Conservation (phyloP, 768 basidiomycete species). For the Rhizopogon vinicolor region DNA sequence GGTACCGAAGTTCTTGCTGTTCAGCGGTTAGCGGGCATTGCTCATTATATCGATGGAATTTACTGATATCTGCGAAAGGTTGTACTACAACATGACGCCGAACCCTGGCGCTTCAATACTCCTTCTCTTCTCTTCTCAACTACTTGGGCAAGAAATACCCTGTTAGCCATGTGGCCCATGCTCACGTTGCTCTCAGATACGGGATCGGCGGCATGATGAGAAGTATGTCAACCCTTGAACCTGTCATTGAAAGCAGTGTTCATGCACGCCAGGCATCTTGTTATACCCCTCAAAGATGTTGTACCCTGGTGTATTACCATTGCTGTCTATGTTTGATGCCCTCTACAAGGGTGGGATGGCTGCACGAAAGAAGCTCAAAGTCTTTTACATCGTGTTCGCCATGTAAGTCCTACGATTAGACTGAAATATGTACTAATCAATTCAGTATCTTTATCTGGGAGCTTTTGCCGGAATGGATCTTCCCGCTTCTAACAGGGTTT, state of each 20-base stretch:
- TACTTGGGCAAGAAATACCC: constrained; percentile 24
- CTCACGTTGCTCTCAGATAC: constrained; percentile 20
- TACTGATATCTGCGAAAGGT: background rate
- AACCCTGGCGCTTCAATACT: constrained; percentile 43
- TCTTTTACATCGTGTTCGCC: constrained; percentile 45
- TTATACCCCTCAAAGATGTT: constrained; percentile 45
- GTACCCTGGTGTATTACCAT: constrained; percentile 29
- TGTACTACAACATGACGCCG: constrained; percentile 50
- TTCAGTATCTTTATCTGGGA: constrained; percentile 39
- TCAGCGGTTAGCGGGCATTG: constrained; percentile 27
- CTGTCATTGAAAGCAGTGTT: background rate
- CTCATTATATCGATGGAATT: too few species aligned
- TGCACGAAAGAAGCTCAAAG: constrained; percentile 37
- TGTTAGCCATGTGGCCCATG: too few species aligned
- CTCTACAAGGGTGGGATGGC: constrained; percentile 36
- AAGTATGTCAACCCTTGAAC: constrained; percentile 24
- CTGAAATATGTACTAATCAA: constrained; percentile 21
- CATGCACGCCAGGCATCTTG: constrained; percentile 12
- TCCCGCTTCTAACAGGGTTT: constrained; percentile 45
- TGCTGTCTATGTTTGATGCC: constrained; percentile 22
- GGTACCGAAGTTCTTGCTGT: constrained; percentile 52
- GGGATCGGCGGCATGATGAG: constrained; percentile 51
- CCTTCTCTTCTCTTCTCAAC: constrained; percentile 29
- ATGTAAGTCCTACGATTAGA: constrained; percentile 1
- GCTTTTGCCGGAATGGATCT: constrained; percentile 32